A percentile compares a stretch with the other conserved stretches of the same genome.
Evolutionary conservation across 148 eudicot genomes (phyloP).

Genomic region (Salicornia ramosissima): DNA sequence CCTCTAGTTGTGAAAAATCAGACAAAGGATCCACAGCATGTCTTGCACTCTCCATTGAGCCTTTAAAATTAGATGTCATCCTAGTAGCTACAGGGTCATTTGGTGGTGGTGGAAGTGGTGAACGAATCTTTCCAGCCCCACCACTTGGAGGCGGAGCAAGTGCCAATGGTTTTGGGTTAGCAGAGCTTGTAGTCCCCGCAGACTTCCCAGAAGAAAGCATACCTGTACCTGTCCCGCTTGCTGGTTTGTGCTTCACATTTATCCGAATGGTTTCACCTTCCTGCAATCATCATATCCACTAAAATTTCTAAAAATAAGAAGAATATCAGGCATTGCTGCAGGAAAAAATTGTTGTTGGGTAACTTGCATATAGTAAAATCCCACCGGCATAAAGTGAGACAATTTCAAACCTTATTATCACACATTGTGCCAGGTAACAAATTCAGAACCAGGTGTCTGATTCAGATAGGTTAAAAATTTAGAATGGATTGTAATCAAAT

Average conservation of each 20-base stretch:
- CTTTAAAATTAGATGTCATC: slow-evolving; percentile 45
- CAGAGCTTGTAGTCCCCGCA: slow-evolving; percentile 39
- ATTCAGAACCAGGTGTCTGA: background rate
- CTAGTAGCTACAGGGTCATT: slow-evolving; percentile 81
- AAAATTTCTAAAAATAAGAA: background rate
- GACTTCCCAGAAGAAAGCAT: slow-evolving; percentile 82
- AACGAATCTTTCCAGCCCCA: slow-evolving; percentile 54
- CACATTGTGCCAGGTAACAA: background rate
- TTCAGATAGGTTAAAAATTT: background rate
- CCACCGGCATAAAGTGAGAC: background rate
- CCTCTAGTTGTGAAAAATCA: slow-evolving; percentile 91
- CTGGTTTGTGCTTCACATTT: slow-evolving; percentile 88
- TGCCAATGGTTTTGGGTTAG: slow-evolving; percentile 52
- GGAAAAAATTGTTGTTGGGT: background rate
- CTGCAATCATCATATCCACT: slow-evolving; percentile 45
- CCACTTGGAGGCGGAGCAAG: slow-evolving; percentile 83
- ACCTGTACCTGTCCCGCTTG: slow-evolving; percentile 75
- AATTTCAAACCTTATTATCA: background rate
- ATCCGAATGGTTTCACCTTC: slow-evolving; percentile 99
- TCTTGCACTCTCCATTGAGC: slow-evolving; percentile 30
- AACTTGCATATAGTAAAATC: too few relatives aligned
- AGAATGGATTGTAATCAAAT: background rate
- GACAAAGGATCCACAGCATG: slow-evolving; percentile 60
- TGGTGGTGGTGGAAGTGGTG: slow-evolving; percentile 96
- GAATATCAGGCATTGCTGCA: background rate